Conservation (phyloP, 352 stramenopile genomes). For the Pythium aristosporum region DNA sequence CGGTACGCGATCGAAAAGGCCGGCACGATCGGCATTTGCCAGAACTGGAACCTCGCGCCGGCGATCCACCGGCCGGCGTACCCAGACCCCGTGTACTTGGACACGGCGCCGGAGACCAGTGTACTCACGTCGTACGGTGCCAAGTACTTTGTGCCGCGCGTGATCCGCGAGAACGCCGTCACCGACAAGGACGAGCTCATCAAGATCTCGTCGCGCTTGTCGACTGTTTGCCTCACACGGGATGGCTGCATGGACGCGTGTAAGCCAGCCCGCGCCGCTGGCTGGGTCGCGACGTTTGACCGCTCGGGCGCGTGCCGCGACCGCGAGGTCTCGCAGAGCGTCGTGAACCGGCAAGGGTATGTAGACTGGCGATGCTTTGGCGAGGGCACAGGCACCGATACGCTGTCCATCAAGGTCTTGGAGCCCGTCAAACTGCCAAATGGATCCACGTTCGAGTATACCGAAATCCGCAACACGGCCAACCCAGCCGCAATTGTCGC, state of each 20-base stretch:
- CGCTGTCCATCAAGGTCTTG: constrained; percentile 13
- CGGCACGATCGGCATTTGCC: constrained; percentile 11
- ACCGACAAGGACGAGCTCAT: not conserved
- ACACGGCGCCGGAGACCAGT: not conserved
- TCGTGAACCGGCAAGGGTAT: constrained; percentile 22
- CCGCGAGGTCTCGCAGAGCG: not conserved
- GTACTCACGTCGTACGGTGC: not conserved
- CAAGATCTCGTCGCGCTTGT: constrained; percentile 4
- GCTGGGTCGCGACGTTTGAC: constrained; percentile 20
- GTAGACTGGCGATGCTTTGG: constrained; percentile 19
- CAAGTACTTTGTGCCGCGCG: not conserved
- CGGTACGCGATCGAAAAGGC: constrained; percentile 5
- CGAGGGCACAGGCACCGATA: constrained; percentile 17
- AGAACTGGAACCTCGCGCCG: constrained; percentile 21
- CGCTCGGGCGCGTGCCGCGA: constrained; percentile 11
- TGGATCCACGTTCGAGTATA: constrained; percentile 18
- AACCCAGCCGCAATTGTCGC: constrained; percentile 17
- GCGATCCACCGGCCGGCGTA: constrained; percentile 8
- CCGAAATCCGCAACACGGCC: not conserved
- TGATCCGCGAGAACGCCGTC: not conserved
- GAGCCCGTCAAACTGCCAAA: constrained; percentile 4
- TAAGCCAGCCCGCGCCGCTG: not conserved
- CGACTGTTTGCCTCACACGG: constrained; percentile 7
- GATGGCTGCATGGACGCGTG: constrained; percentile 18
- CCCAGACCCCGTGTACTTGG: constrained; percentile 10